Percentiles rank a stretch among this genome's conserved stretches.
Conservation (phyloP, 805 yeast genomes). For the Schizosaccharomyces lindneri region DNA sequence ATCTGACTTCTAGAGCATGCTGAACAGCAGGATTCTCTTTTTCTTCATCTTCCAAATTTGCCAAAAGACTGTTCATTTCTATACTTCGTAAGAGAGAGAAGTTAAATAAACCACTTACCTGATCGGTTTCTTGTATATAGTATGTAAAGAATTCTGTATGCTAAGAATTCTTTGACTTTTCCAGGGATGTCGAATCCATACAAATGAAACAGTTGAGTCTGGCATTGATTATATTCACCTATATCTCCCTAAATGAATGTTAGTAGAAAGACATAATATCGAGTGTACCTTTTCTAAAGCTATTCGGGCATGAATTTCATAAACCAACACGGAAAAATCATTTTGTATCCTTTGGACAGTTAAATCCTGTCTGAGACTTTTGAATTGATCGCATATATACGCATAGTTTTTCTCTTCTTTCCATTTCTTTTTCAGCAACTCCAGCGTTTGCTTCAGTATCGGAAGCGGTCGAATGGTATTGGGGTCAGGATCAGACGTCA, state of each 20-base stretch:
- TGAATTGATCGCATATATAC: constrained; percentile 70
- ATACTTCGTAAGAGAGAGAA: neutral
- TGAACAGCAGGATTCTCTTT: constrained; percentile 10
- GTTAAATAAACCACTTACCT: neutral
- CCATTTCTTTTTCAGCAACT: constrained; percentile 28
- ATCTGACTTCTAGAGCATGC: constrained; percentile 18
- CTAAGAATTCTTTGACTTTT: constrained; percentile 34
- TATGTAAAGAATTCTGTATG: constrained; percentile 51
- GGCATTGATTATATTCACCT: constrained; percentile 92
- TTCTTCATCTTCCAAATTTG: constrained; percentile 10
- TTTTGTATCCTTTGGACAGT: constrained; percentile 73
- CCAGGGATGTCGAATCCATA: constrained; percentile 23
- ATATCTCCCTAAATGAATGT: constrained; percentile 24
- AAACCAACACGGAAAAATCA: constrained; percentile 51
- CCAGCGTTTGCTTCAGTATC: constrained; percentile 33
- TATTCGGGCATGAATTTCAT: constrained; percentile 67
- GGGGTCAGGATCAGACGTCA: constrained; percentile 85
- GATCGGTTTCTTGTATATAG: constrained; percentile 43
- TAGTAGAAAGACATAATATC: neutral
- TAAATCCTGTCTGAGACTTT: constrained; percentile 76
- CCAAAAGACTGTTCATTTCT: constrained; percentile 25
- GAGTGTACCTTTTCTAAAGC: constrained; percentile 38
- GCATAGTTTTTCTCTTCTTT: constrained; percentile 32
- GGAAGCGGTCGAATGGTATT: constrained; percentile 48
- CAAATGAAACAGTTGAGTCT: constrained; percentile 44